Evolutionary conservation across 176 grass and related monocot genomes (phyloP).

Genomic region (Carex kokanica): DNA sequence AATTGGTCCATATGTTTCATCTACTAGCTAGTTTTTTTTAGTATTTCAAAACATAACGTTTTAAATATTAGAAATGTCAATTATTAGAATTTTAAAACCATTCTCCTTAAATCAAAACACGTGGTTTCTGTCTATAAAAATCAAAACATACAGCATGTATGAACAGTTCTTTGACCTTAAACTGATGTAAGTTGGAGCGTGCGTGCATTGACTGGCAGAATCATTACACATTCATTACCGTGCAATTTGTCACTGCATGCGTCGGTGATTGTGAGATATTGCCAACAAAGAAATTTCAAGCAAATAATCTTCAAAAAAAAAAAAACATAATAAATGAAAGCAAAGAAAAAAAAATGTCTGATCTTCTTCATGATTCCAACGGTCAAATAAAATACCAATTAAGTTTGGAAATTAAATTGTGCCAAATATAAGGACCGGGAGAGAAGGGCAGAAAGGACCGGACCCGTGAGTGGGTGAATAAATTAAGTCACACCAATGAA

Average conservation of each 20-base stretch:
- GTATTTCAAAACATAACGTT: no score
- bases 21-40: no score
- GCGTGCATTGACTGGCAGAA: not conserved
- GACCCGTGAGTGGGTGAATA: constrained; percentile 27
- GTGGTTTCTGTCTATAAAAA: not conserved
- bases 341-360: not conserved
- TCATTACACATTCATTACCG: not conserved
- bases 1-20: no score
- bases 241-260: not conserved
- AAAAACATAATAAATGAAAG: not conserved
- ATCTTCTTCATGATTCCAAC: not conserved
- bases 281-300: not conserved
- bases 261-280: not conserved
- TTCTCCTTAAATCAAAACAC: not conserved
- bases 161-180: not conserved
- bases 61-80: no score
- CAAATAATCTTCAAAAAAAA: not conserved
- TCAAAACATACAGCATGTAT: not conserved
- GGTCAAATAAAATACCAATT: not conserved
- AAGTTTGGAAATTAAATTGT: not conserved
- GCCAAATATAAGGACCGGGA: not conserved
- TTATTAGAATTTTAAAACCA: not conserved
- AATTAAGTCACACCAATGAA: constrained; percentile 21
- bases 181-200: not conserved
- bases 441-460: not conserved